Conservation (phyloP, 257 asterid genomes). For the Linaria vulgaris region DNA sequence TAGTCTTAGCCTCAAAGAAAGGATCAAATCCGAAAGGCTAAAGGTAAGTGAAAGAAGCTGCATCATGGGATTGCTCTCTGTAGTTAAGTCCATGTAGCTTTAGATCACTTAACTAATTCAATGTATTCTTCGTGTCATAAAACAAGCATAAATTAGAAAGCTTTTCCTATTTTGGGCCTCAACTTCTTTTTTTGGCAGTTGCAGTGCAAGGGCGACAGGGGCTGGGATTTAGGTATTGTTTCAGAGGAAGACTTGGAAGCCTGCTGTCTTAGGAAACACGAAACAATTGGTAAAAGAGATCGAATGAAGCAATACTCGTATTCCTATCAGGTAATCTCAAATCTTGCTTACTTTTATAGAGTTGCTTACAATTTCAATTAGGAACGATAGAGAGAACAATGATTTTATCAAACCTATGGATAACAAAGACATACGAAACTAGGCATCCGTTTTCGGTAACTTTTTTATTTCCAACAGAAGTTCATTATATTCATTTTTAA, state of each 20-base stretch:
- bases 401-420: no score
- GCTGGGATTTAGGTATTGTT: slow-evolving; percentile 56
- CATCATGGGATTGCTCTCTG: not conserved
- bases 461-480: no score
- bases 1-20: slow-evolving; percentile 34
- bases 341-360: not conserved
- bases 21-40: slow-evolving; percentile 43
- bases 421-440: no score
- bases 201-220: slow-evolving; percentile 44
- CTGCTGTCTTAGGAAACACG: slow-evolving; percentile 56
- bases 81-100: not conserved
- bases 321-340: slow-evolving; percentile 62
- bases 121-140: not conserved
- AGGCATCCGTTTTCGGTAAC: not conserved
- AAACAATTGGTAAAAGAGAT: slow-evolving; percentile 63
- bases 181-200: slow-evolving; percentile 29
- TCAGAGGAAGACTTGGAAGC: slow-evolving; percentile 60
- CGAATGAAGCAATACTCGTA: slow-evolving; percentile 74
- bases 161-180: not conserved
- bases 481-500: no score
- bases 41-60: slow-evolving; percentile 35
- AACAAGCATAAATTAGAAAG: not conserved
- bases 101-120: not conserved
- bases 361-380: not conserved
- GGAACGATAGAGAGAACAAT: not conserved